Evolutionary conservation across 2,329 filamentous ascomycete genomes (phyloP), one percentile per base, ranked within the genome.

Genomic region (Monilinia aucupariae): DNA sequence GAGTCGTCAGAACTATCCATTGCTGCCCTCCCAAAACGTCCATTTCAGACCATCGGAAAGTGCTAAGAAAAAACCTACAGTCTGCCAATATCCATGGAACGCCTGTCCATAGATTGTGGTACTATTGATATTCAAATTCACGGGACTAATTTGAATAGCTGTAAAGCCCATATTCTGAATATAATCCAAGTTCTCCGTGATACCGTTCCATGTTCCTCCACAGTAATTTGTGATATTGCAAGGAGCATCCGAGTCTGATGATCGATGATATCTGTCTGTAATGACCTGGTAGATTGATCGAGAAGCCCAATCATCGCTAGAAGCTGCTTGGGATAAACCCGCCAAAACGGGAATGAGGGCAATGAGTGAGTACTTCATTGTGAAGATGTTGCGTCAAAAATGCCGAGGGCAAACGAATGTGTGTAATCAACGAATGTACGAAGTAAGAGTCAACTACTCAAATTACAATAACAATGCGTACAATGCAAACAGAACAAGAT

Each of bases 121-220:
- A 12, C 73, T 75, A 25, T 72, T 66, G 8, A 77, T 64, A 37
- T 78, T 74, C 45, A 72, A 64, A 2, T 76, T 76, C 34, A 80
- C 70, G 0, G 78, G 78, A 7, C 77, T 79, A 55, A 80, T 80
- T 77, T 77, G 79, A 48, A 76, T 71, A 6, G 54, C 53, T 8
- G 47, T 63, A 25, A 61, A 64, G 0, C 51, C 62, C 59, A 61
- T 70, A 59, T 41, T 34, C 27, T 77, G 74, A 52, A 79, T 78
- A 64, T 79, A 79, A 69, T 77, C 75, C 62, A 79, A 67, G 15
- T 75, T 71, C 48, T 76, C 71, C 47, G 73, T 73, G 60, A 79
- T 76, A 17, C 77, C 77, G 55, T 72, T 70, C 75, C 76, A 79
- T 12, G 76, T 74, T 12, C 77, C 77, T 56, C 81, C 81, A 64